Percentiles rank a stretch among this genome's conserved stretches.
Conservation (phyloP, 768 basidiomycete genomes). For the Candolleomyces aberdarensis region DNA sequence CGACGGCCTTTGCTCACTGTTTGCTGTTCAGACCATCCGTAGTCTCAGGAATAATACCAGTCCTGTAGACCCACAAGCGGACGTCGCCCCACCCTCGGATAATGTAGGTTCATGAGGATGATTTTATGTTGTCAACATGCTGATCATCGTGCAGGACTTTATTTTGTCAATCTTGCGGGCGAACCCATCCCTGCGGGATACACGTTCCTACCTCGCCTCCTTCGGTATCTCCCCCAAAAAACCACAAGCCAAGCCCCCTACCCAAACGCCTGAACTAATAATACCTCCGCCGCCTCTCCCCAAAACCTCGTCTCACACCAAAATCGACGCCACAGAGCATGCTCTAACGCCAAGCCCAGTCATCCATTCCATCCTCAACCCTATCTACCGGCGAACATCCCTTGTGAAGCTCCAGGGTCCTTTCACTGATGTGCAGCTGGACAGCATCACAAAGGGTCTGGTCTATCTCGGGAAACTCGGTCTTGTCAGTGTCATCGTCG, state of each 20-base stretch:
- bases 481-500: slow-evolving; percentile 90
- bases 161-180: slow-evolving; percentile 92
- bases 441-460: slow-evolving; percentile 90
- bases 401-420: slow-evolving; percentile 97
- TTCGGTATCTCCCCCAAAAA: slow-evolving; percentile 68
- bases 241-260: slow-evolving; percentile 24
- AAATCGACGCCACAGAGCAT: slow-evolving; percentile 27
- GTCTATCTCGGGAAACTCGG: slow-evolving; percentile 96
- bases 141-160: slow-evolving; percentile 66
- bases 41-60: slow-evolving; percentile 27
- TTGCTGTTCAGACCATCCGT: slow-evolving; percentile 36
- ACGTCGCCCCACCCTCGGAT: slow-evolving; percentile 43
- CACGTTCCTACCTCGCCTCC: slow-evolving; percentile 86
- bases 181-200: slow-evolving; percentile 88
- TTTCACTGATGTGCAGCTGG: slow-evolving; percentile 88
- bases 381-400: slow-evolving; percentile 80
- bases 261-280: slow-evolving; percentile 19
- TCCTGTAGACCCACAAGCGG: slow-evolving; percentile 27
- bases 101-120: slow-evolving; percentile 38
- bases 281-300: slow-evolving; percentile 25
- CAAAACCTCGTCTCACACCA: slow-evolving; percentile 21
- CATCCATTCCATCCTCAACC: slow-evolving; percentile 77
- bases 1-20: slow-evolving; percentile 6
- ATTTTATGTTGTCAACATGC: slow-evolving; percentile 5
- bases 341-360: slow-evolving; percentile 49